phyloP scores from a whole-genome alignment of 108 stramenopile genomes.

The Craspedostauros australis region DNA sequence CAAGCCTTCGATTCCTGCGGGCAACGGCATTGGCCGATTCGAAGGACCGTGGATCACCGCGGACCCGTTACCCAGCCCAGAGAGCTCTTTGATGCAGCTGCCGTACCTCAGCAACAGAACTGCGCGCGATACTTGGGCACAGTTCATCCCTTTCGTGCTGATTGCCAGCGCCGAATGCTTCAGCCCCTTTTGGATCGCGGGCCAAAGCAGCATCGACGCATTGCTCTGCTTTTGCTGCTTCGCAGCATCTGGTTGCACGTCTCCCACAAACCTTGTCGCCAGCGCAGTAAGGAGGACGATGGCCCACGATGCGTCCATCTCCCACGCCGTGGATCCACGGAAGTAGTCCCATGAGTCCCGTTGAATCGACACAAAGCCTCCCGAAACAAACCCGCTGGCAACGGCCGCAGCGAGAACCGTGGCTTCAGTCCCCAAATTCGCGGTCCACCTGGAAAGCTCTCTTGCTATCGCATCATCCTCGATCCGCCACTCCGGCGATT shows the following conservation, averaged over 20 bases:
- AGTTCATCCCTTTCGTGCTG: constrained; percentile 9
- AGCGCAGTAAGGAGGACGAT: constrained; percentile 32
- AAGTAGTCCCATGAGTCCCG: constrained; percentile 46
- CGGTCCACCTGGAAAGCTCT: too few species aligned
- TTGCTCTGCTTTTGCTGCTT: constrained; percentile 1
- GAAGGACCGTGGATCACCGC: constrained; percentile 44
- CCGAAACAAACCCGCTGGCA: constrained; percentile 29
- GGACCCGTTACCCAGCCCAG: constrained; percentile 81
- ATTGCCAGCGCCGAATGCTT: constrained; percentile 21
- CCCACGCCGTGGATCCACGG: constrained; percentile 25
- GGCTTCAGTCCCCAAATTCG: too few species aligned
- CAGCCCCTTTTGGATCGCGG: constrained; percentile 72
- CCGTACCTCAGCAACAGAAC: constrained; percentile 69
- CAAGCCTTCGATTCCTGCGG: constrained; percentile 58
- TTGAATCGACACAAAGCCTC: constrained; percentile 1
- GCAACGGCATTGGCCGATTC: constrained; percentile 66
- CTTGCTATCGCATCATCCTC: too few species aligned
- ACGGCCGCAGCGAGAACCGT: neutral
- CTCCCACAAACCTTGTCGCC: constrained; percentile 18
- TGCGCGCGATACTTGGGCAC: constrained; percentile 36
- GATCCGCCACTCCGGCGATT: too few species aligned
- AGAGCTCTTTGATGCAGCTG: constrained; percentile 47
- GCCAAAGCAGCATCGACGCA: constrained; percentile 62
- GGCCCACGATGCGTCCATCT: constrained; percentile 33
- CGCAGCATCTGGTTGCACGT: constrained; percentile 16